phyloP scores from a whole-genome alignment of 768 basidiomycete genomes.

The Leccinum longicurvipes region DNA sequence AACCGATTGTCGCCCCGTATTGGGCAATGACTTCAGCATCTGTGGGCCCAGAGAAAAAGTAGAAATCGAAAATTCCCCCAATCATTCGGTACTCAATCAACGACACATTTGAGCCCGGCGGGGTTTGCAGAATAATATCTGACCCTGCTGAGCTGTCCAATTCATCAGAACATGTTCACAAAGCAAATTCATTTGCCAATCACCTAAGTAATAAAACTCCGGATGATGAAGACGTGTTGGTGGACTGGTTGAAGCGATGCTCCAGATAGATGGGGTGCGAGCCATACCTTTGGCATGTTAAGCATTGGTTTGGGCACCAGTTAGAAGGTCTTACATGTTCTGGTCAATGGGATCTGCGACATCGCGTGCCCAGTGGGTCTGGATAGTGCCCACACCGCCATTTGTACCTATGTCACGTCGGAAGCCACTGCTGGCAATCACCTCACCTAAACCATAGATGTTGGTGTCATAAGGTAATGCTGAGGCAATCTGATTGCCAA shows the following conservation, averaged over 20 bases:
- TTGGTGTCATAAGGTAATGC: constrained; percentile 65
- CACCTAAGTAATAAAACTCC: constrained; percentile 77
- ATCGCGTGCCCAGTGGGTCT: constrained; percentile 68
- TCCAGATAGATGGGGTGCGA: constrained; percentile 71
- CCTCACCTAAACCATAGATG: constrained; percentile 78
- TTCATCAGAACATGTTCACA: constrained; percentile 1
- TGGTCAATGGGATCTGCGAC: constrained; percentile 60
- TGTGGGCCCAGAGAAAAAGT: constrained; percentile 64
- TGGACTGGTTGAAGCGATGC: constrained; percentile 56
- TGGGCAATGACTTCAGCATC: constrained; percentile 61
- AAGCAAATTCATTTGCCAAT: not conserved
- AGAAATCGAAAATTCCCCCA: constrained; percentile 76
- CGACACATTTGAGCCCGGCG: constrained; percentile 49
- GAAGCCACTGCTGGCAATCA: constrained; percentile 66
- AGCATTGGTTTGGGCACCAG: not conserved
- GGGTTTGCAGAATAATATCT: constrained; percentile 67
- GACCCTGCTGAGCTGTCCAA: constrained; percentile 59
- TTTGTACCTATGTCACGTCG: constrained; percentile 53
- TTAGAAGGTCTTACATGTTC: constrained; percentile 49
- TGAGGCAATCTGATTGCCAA: constrained; percentile 49
- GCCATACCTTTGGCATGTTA: constrained; percentile 49
- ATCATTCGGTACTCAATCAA: constrained; percentile 70
- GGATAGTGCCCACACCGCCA: constrained; percentile 52
- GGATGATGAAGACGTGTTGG: constrained; percentile 57
- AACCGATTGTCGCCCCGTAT: constrained; percentile 63